Evolutionary conservation across 2,329 filamentous ascomycete species (phyloP), one percentile per base, ranked within the genome.

Genomic region (Ustulina deusta): DNA sequence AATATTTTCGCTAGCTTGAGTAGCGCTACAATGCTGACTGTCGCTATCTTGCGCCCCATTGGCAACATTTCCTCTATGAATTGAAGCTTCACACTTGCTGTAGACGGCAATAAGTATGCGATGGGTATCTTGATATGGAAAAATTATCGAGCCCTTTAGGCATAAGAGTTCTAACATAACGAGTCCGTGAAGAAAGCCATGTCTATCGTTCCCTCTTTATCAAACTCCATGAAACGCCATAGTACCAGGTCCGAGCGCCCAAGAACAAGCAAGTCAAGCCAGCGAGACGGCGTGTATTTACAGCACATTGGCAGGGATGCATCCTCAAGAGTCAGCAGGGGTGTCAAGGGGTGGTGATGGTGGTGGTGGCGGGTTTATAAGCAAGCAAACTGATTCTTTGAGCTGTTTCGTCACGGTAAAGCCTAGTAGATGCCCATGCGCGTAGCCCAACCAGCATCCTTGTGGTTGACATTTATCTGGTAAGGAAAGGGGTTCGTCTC

Each of bases 401-500:
- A 42, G 34, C 36, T 29, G 27, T 55, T 59, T 62, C 20, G 20
- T 46, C 40, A 46, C 22, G 44, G 7, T 48, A 34, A 60, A 46
- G 17, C 42, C 58, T 72, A 73, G 48, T 72, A 73, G 44, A 73
- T 72, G 57, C 72, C 69, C 66, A 73, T 93, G 44, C 92, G 86
- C 64, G 90, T 88, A 56, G 92, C 89, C 93, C 93, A 95, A 59
- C 90, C 87, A 69, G 92, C 90, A 67, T 90, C 86, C 76, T 93
- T 93, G 65, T 93, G 93, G 77, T 97, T 96, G 66, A 98, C 89
- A 69, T 91, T 87, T 77, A 98, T 97, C 79, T 94, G 91, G 81
- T 97, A 98, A 0, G 95, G 95, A 77, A 98, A 99, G 0, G 96
- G 95, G 79, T 98, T 98, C 55, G 92, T 85, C 70, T 95, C 93